Percentiles rank a stretch among this genome's conserved stretches.
phyloP scores from a whole-genome alignment of 1,284 basidiomycete species.

The Austroboletus novae-zelandiae region DNA sequence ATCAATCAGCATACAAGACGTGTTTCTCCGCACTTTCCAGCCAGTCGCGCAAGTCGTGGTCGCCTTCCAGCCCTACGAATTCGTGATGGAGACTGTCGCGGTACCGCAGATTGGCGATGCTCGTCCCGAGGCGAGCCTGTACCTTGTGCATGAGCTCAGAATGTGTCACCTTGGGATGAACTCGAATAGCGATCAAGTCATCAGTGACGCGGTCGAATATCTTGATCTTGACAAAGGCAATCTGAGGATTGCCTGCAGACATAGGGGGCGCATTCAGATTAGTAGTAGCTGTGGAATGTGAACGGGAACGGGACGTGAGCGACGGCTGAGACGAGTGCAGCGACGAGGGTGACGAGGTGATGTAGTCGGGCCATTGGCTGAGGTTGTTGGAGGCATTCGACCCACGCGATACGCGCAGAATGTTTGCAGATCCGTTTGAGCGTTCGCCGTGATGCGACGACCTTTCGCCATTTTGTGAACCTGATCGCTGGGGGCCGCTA shows the following conservation, averaged over 20 bases:
- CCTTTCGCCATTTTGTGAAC: slow-evolving; percentile 37
- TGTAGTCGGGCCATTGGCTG: slow-evolving; percentile 31
- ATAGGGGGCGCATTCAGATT: slow-evolving; percentile 67
- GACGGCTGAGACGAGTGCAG: slow-evolving; percentile 49
- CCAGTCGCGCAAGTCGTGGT: slow-evolving; percentile 77
- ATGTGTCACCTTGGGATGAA: slow-evolving; percentile 89
- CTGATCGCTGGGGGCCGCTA: slow-evolving; percentile 41
- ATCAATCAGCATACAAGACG: slow-evolving; percentile 79
- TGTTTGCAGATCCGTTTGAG: slow-evolving; percentile 18
- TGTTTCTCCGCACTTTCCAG: slow-evolving; percentile 84
- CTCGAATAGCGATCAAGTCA: slow-evolving; percentile 96
- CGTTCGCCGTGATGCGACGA: slow-evolving; percentile 27
- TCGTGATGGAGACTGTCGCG: slow-evolving; percentile 66
- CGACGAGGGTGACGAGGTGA: slow-evolving; percentile 42
- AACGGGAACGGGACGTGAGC: slow-evolving; percentile 48
- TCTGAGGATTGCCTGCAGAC: slow-evolving; percentile 70
- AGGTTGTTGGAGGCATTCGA: slow-evolving; percentile 22
- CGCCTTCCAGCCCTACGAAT: slow-evolving; percentile 66
- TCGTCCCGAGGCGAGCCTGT: slow-evolving; percentile 77
- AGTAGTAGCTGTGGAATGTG: slow-evolving; percentile 50
- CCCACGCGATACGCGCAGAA: slow-evolving; percentile 23
- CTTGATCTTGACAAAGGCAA: slow-evolving; percentile 96
- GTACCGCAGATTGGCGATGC: slow-evolving; percentile 71
- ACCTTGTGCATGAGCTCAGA: slow-evolving; percentile 89
- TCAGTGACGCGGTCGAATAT: slow-evolving; percentile 91